Evolutionary conservation across 352 stramenopile genomes (phyloP).

Genomic region (Globisporangium uncinulatum): DNA sequence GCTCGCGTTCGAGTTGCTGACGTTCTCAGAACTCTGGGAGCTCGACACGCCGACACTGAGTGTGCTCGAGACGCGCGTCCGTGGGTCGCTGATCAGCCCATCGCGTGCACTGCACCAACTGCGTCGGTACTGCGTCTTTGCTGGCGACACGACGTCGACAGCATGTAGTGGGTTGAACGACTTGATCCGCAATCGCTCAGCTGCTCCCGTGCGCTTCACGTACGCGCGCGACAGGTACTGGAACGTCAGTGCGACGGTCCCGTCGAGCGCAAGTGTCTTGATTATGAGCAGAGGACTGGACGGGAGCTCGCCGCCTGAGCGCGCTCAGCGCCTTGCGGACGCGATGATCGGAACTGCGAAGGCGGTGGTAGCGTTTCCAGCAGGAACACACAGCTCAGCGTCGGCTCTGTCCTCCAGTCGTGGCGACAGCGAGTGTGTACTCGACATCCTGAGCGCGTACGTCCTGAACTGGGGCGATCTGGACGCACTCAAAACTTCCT

Average conservation of each 20-base stretch:
- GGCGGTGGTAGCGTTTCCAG: conserved; percentile 2
- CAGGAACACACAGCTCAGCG: not conserved
- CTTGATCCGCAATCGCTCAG: not conserved
- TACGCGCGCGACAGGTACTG: conserved; percentile 26
- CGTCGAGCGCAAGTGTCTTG: conserved; percentile 14
- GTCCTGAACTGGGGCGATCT: not conserved
- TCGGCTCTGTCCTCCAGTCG: not conserved
- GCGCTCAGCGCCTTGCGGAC: conserved; percentile 1
- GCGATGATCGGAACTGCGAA: conserved; percentile 1
- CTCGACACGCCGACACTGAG: conserved; percentile 19
- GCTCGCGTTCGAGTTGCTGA: conserved; percentile 46
- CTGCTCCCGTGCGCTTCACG: not conserved
- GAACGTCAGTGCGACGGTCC: conserved; percentile 18
- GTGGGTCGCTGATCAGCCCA: conserved; percentile 29
- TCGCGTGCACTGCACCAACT: conserved; percentile 36
- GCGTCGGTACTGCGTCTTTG: conserved; percentile 52
- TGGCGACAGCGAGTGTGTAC: conserved; percentile 1
- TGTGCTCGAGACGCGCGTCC: conserved; percentile 37
- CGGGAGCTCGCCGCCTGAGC: conserved; percentile 2
- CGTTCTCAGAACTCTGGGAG: conserved; percentile 76
- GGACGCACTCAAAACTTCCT: not conserved
- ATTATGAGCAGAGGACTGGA: conserved; percentile 18
- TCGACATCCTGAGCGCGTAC: conserved; percentile 5
- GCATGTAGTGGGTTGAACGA: not conserved
- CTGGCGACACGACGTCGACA: conserved; percentile 5